A percentile compares a stretch with the other conserved stretches of the same genome.
Evolutionary conservation across 2,329 filamentous ascomycete genomes (phyloP).

Genomic region (Colletotrichum gigasporum): DNA sequence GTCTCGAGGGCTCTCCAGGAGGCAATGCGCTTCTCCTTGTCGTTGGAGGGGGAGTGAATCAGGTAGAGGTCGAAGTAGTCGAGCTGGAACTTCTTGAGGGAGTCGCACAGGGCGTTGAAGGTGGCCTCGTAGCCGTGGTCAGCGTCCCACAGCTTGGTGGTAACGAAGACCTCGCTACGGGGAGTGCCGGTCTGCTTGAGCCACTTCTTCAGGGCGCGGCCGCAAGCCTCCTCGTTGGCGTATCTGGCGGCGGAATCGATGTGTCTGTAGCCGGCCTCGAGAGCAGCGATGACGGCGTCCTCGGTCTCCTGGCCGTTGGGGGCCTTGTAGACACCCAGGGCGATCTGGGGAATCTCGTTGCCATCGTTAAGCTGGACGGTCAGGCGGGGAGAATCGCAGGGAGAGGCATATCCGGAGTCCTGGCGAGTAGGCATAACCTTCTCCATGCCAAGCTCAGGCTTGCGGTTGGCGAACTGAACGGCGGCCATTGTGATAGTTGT

Average conservation of each 20-base stretch:
- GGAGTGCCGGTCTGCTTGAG: slow-evolving; percentile 41
- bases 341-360: slow-evolving; percentile 49
- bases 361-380: slow-evolving; percentile 47
- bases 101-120: slow-evolving; percentile 51
- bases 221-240: slow-evolving; percentile 62
- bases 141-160: slow-evolving; percentile 50
- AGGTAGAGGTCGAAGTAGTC: slow-evolving; percentile 64
- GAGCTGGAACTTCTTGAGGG: slow-evolving; percentile 54
- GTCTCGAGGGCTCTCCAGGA: slow-evolving; percentile 37
- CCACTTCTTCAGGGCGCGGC: slow-evolving; percentile 43
- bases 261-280: slow-evolving; percentile 62
- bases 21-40: slow-evolving; percentile 72
- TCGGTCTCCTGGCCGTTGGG: slow-evolving; percentile 51
- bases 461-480: slow-evolving; percentile 26
- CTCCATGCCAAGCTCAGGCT: slow-evolving; percentile 30
- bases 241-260: slow-evolving; percentile 56
- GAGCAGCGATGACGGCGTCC: slow-evolving; percentile 44
- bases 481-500: slow-evolving; percentile 26
- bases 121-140: slow-evolving; percentile 39
- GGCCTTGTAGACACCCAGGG: slow-evolving; percentile 68
- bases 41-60: slow-evolving; percentile 70
- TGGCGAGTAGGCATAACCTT: slow-evolving; percentile 29
- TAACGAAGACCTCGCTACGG: slow-evolving; percentile 46
- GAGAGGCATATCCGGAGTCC: slow-evolving; percentile 31
- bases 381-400: slow-evolving; percentile 28